A percentile compares a stretch with the other conserved stretches of the same genome.
Evolutionary conservation across 108 stramenopile genomes (phyloP).

Genomic region (Nitzschia palea): DNA sequence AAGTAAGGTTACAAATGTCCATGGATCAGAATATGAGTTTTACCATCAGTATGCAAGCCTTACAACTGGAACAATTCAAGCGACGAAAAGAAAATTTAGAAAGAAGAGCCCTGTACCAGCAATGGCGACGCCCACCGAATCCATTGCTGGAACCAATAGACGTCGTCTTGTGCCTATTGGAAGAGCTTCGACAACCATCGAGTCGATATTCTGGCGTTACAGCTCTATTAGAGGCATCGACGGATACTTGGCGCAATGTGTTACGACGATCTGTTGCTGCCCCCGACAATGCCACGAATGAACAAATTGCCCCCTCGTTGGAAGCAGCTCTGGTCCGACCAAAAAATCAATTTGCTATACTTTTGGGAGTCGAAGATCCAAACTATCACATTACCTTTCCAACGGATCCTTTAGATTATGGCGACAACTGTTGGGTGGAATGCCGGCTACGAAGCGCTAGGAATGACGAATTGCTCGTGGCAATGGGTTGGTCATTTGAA

Average conservation of each 20-base stretch:
- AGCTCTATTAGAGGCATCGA: slow-evolving; percentile 28
- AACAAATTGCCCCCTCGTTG: slow-evolving; percentile 42
- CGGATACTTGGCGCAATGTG: slow-evolving; percentile 41
- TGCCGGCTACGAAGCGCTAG: slow-evolving; percentile 45
- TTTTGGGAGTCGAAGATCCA: slow-evolving; percentile 43
- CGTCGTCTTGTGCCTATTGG: slow-evolving; percentile 27
- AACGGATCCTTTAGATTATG: slow-evolving; percentile 59
- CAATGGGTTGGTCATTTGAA: slow-evolving; percentile 60
- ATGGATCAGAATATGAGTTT: too few species aligned
- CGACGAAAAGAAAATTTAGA: slow-evolving; percentile 22
- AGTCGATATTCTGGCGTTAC: slow-evolving; percentile 33
- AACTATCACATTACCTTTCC: slow-evolving; percentile 36
- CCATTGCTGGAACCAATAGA: slow-evolving; percentile 36
- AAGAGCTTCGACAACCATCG: slow-evolving; percentile 17
- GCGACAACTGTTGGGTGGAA: slow-evolving; percentile 69
- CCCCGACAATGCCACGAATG: slow-evolving; percentile 24
- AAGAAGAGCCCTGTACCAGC: slow-evolving; percentile 16
- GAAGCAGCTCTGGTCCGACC: slow-evolving; percentile 44
- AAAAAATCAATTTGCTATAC: slow-evolving; percentile 76
- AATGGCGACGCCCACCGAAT: slow-evolving; percentile 43
- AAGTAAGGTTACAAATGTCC: too few species aligned
- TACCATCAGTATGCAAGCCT: slow-evolving; percentile 7
- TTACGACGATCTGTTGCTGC: slow-evolving; percentile 53
- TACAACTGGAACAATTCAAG: slow-evolving; percentile 13
- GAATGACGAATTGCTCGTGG: slow-evolving; percentile 50